A percentile compares a stretch with the other conserved stretches of the same genome.
These are phyloP conservation scores for Phyllosticta citrichinensis DNA, from an alignment of 2,329 filamentous ascomycete genomes.

Conservation along the genomic window DNA sequence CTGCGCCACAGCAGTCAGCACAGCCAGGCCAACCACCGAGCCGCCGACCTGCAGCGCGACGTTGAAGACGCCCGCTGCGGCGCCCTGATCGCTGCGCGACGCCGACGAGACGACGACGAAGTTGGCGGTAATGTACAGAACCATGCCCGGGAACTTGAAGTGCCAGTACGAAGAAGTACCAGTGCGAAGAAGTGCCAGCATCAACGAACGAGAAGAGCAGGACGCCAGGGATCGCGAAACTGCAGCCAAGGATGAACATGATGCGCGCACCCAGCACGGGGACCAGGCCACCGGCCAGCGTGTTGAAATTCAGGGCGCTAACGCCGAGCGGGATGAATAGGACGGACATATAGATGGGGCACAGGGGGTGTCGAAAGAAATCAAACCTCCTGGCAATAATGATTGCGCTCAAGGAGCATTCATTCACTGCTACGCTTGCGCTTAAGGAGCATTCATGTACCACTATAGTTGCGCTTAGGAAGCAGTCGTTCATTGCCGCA, in stretches of 20 bases:
- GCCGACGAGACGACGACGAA: conserved; percentile 6
- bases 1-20: conserved; percentile 7
- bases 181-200: not conserved
- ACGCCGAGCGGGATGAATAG: conserved; percentile 9
- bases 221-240: conserved; percentile 1
- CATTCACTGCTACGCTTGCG: too few species aligned
- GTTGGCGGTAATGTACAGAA: conserved; percentile 9
- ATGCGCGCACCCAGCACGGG: not conserved
- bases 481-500: too few species aligned
- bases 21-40: conserved; percentile 1
- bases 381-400: too few species aligned
- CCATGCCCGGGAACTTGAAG: conserved; percentile 6
- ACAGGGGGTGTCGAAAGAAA: too few species aligned
- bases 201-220: conserved; percentile 6
- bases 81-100: conserved; percentile 7
- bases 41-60: conserved; percentile 10
- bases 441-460: too few species aligned
- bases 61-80: conserved; percentile 9
- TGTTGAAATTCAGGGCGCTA: conserved; percentile 3
- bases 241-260: conserved; percentile 8
- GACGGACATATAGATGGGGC: conserved; percentile 3
- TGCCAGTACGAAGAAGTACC: not conserved
- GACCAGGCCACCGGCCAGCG: not conserved
- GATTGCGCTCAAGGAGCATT: too few species aligned
- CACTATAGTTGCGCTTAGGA: too few species aligned